phyloP scores from a whole-genome alignment of 805 yeast genomes.

The Hanseniaspora valbyensis region DNA sequence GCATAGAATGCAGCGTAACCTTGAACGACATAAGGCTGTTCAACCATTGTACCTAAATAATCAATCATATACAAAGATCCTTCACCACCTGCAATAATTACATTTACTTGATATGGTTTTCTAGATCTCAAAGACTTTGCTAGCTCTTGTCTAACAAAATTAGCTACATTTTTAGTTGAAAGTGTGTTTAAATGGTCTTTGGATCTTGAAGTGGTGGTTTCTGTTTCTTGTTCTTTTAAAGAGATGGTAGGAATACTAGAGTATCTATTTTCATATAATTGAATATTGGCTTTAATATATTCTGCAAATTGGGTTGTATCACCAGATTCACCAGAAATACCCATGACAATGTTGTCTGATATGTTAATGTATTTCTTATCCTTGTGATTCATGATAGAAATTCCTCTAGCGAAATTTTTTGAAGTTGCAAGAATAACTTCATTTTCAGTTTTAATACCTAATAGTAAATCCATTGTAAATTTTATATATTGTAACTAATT shows the following conservation, averaged over 20 bases:
- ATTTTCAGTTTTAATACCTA: slow-evolving; percentile 76
- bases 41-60: slow-evolving; percentile 83
- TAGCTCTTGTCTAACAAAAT: slow-evolving; percentile 76
- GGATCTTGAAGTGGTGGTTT: not conserved
- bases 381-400: slow-evolving; percentile 61
- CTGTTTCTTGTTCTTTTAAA: slow-evolving; percentile 1
- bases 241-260: slow-evolving; percentile 20
- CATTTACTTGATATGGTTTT: slow-evolving; percentile 89
- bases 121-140: slow-evolving; percentile 84
- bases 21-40: slow-evolving; percentile 92
- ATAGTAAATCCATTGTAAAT: slow-evolving; percentile 65
- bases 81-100: slow-evolving; percentile 79
- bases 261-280: slow-evolving; percentile 77
- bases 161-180: slow-evolving; percentile 75
- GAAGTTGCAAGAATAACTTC: slow-evolving; percentile 87
- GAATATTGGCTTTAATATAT: slow-evolving; percentile 83
- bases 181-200: slow-evolving; percentile 37
- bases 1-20: slow-evolving; percentile 98
- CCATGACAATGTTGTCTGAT: slow-evolving; percentile 68
- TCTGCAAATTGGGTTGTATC: slow-evolving; percentile 95
- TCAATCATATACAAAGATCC: slow-evolving; percentile 74
- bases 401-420: slow-evolving; percentile 84
- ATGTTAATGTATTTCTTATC: slow-evolving; percentile 73
- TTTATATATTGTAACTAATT: no score
- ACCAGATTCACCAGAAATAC: slow-evolving; percentile 92